Percentiles rank a stretch among this genome's conserved stretches.
These are phyloP conservation scores for Kodamaea plutei DNA, from an alignment of 1,139 yeast species.

Conservation along the genomic window DNA sequence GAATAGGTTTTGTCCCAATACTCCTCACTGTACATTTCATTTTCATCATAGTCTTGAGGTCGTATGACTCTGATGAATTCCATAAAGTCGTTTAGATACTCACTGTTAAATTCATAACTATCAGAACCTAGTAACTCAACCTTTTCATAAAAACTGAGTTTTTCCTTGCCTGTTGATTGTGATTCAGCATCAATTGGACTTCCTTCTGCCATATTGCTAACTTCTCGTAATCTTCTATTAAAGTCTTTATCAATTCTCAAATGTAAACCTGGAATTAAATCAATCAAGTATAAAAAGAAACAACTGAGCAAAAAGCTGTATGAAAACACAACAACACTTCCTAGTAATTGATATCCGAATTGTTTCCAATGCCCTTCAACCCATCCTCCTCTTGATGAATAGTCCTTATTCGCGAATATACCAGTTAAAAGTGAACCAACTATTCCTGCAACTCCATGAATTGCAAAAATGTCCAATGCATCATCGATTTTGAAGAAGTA, in stretches of 20 bases:
- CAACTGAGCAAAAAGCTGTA: constrained; percentile 38
- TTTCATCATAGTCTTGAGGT: constrained; percentile 37
- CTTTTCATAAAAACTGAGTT: constrained; percentile 20
- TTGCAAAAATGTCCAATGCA: constrained; percentile 44
- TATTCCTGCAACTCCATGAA: constrained; percentile 44
- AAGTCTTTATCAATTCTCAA: constrained; percentile 43
- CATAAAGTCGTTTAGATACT: constrained; percentile 44
- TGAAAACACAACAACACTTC: constrained; percentile 36
- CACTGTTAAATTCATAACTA: constrained; percentile 50
- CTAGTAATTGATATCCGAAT: constrained; percentile 45
- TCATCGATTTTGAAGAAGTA: constrained; percentile 40
- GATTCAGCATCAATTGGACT: neutral
- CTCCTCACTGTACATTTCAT: constrained; percentile 12
- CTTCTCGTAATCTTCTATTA: constrained; percentile 30
- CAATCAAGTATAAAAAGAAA: constrained; percentile 38
- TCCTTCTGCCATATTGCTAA: constrained; percentile 12
- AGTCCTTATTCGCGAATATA: constrained; percentile 33
- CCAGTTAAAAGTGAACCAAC: constrained; percentile 43
- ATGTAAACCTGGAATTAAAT: constrained; percentile 44
- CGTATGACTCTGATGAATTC: constrained; percentile 42
- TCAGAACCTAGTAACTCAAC: constrained; percentile 50
- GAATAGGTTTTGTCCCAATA: too few species aligned
- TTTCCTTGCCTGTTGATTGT: neutral
- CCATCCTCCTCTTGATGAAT: constrained; percentile 45
- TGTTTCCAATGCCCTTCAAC: constrained; percentile 45